A percentile compares a stretch with the other conserved stretches of the same genome.
These are phyloP conservation scores for Fraxinus anomala DNA, from an alignment of 257 asterid species.

Conservation along the genomic window DNA sequence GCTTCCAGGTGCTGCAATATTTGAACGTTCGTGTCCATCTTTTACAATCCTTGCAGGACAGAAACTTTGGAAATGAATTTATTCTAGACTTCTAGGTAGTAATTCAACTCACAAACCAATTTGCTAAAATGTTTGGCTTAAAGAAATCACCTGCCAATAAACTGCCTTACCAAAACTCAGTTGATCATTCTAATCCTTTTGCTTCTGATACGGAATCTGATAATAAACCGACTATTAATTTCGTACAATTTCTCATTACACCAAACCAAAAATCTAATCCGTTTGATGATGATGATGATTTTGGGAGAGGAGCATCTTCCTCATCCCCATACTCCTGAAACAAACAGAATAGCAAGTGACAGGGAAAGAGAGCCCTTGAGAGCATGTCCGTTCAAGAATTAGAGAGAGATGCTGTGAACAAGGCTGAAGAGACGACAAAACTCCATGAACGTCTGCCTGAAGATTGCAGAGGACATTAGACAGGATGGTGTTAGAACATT, in stretches of 20 bases:
- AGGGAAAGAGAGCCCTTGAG: slow-evolving; percentile 51
- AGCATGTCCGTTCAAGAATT: slow-evolving; percentile 80
- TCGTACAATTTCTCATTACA: slow-evolving; percentile 54
- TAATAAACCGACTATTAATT: slow-evolving; percentile 29
- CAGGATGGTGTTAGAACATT: slow-evolving; percentile 40
- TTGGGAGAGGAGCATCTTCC: slow-evolving; percentile 39
- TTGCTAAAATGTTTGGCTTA: slow-evolving; percentile 42
- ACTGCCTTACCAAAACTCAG: no score
- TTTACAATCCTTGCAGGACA: background rate
- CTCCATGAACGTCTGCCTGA: slow-evolving; percentile 37
- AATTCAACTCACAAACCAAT: background rate
- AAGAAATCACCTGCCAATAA: slow-evolving; percentile 29
- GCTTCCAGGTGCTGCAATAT: background rate
- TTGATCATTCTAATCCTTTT: slow-evolving; percentile 20
- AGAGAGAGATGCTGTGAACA: slow-evolving; percentile 43
- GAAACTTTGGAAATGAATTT: background rate
- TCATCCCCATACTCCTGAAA: no score
- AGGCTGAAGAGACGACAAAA: slow-evolving; percentile 48
- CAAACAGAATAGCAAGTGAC: slow-evolving; percentile 37
- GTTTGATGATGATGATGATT: slow-evolving; percentile 35
- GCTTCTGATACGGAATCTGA: slow-evolving; percentile 22
- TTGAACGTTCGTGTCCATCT: background rate
- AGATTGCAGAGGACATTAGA: slow-evolving; percentile 48
- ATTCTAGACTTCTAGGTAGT: background rate
- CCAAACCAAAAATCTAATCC: slow-evolving; percentile 25